These are phyloP conservation scores for Peribolospora kevripleyi DNA, from an alignment of 768 basidiomycete species.

Conservation along the genomic window DNA sequence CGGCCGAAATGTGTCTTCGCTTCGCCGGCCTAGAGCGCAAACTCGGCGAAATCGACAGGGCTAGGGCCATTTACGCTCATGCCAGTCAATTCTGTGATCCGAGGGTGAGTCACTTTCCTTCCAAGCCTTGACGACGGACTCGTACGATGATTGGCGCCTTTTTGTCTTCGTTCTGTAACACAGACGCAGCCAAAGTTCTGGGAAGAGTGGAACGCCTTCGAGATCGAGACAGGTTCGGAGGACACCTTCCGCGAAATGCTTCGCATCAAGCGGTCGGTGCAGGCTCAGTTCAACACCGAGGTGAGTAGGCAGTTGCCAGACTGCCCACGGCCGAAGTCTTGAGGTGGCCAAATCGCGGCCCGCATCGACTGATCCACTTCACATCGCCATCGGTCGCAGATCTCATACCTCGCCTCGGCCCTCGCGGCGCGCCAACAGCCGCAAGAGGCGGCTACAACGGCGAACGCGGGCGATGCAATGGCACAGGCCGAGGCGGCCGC, in stretches of 20 bases:
- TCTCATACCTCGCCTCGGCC: no score
- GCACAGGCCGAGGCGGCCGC: no score
- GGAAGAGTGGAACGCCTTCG: conserved; percentile 90
- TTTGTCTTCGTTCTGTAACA: not conserved
- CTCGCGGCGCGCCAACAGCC: no score
- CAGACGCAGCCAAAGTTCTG: conserved; percentile 58
- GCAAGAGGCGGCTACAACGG: no score
- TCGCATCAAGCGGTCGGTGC: conserved; percentile 71
- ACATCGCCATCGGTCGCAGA: no score
- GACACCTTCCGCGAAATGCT: conserved; percentile 59
- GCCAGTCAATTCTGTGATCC: conserved; percentile 98
- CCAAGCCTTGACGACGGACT: not conserved
- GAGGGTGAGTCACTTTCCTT: conserved; percentile 25
- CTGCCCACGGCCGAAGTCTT: no score
- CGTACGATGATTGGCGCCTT: not conserved
- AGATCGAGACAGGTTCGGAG: conserved; percentile 94
- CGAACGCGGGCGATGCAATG: no score
- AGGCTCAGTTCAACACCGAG: conserved; percentile 96
- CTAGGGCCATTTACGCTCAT: conserved; percentile 85
- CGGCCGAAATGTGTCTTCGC: conserved; percentile 89
- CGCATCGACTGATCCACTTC: no score
- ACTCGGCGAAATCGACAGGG: conserved; percentile 93
- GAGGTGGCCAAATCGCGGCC: no score
- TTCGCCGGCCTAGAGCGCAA: conserved; percentile 92
- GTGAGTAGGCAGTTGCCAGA: no score